phyloP scores from a whole-genome alignment of 768 basidiomycete species.

The Leucogyrophana mollusca region DNA sequence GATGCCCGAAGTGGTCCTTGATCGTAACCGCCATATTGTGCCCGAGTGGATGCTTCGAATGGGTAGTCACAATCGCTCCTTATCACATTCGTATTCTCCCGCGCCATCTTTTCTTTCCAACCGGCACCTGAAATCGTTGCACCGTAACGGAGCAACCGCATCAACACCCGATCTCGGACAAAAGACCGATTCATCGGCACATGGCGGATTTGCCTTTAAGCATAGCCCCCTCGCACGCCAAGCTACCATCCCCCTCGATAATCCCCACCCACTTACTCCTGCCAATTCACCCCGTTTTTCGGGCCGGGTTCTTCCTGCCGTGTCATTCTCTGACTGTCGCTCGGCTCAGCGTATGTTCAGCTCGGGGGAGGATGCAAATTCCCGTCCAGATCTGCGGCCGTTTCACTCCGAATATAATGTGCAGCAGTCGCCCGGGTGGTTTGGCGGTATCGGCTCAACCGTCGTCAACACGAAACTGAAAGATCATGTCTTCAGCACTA shows the following conservation, averaged over 20 bases:
- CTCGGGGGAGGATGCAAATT: constrained; percentile 25
- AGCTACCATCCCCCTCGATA: constrained; percentile 33
- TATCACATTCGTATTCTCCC: constrained; percentile 38
- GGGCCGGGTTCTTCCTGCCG: constrained; percentile 29
- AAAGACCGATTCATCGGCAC: constrained; percentile 21
- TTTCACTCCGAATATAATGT: constrained; percentile 41
- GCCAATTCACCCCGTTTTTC: constrained; percentile 44
- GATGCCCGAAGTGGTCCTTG: constrained; percentile 91
- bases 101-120: constrained; percentile 26
- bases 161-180: constrained; percentile 70
- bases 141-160: constrained; percentile 52
- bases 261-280: constrained; percentile 48
- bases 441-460: constrained; percentile 90
- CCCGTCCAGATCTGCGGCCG: constrained; percentile 37
- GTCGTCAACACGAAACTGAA: constrained; percentile 92
- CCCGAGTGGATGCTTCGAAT: constrained; percentile 85
- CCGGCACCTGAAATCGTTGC: constrained; percentile 38
- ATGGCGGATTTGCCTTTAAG: constrained; percentile 17
- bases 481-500: constrained; percentile 92
- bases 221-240: constrained; percentile 44
- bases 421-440: constrained; percentile 49
- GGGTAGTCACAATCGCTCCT: constrained; percentile 43
- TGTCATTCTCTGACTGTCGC: constrained; percentile 22
- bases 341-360: constrained; percentile 12
- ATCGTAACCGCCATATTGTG: constrained; percentile 93